These are phyloP conservation scores for Metschnikowia drakensbergensis DNA, from an alignment of 805 yeast species.

Conservation along the genomic window DNA sequence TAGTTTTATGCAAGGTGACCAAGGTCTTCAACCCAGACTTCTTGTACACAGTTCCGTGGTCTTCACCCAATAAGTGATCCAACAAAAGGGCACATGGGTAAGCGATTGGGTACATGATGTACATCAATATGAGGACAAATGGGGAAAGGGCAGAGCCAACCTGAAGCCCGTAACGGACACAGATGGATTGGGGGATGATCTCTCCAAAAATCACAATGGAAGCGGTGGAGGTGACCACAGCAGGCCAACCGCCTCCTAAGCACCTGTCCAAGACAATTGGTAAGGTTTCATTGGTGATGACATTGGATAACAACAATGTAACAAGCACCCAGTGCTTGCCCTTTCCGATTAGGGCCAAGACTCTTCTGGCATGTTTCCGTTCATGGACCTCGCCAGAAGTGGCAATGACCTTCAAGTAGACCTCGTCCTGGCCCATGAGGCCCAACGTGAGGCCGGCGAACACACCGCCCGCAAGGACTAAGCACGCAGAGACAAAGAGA, in stretches of 20 bases:
- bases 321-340: slow-evolving; percentile 98
- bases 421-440: slow-evolving; percentile 97
- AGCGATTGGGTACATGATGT: slow-evolving; percentile 85
- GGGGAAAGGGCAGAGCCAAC: slow-evolving; percentile 91
- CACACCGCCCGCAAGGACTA: slow-evolving; percentile 81
- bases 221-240: slow-evolving; percentile 89
- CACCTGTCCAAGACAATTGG: slow-evolving; percentile 92
- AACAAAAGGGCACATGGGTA: slow-evolving; percentile 82
- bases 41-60: slow-evolving; percentile 92
- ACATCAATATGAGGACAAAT: slow-evolving; percentile 81
- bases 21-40: slow-evolving; percentile 90
- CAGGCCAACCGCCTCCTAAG: slow-evolving; percentile 97
- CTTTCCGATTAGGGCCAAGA: slow-evolving; percentile 62
- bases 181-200: slow-evolving; percentile 89
- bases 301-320: slow-evolving; percentile 78
- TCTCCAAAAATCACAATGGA: slow-evolving; percentile 94
- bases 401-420: slow-evolving; percentile 84
- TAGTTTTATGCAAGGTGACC: slow-evolving; percentile 87
- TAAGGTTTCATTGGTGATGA: slow-evolving; percentile 88
- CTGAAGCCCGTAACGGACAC: slow-evolving; percentile 88
- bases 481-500: slow-evolving; percentile 49
- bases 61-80: slow-evolving; percentile 85
- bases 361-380: slow-evolving; percentile 64
- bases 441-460: slow-evolving; percentile 94
- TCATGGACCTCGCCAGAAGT: slow-evolving; percentile 78